A percentile compares a stretch with the other conserved stretches of the same genome.
Conservation (phyloP, 108 stramenopile genomes). For the Pseudonitzschia delicatissima region DNA sequence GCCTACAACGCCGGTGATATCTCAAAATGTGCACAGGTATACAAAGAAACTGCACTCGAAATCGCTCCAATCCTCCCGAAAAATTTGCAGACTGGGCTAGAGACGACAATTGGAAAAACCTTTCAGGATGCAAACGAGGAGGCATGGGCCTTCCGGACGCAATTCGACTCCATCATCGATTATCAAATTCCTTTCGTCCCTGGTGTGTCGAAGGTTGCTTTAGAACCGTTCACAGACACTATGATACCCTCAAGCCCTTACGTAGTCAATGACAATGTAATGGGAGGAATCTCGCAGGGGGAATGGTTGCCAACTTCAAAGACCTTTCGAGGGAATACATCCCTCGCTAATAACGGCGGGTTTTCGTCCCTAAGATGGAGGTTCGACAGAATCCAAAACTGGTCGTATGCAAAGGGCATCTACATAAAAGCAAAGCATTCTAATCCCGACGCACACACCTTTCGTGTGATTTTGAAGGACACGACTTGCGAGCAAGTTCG, state of each 20-base stretch:
- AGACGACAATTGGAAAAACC: neutral
- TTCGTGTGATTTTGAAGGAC: slow-evolving; percentile 49
- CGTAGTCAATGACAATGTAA: slow-evolving; percentile 48
- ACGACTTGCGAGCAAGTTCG: slow-evolving; percentile 39
- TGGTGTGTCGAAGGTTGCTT: neutral
- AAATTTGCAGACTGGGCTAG: slow-evolving; percentile 6
- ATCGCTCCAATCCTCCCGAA: slow-evolving; percentile 33
- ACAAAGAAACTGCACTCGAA: slow-evolving; percentile 36
- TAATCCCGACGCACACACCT: slow-evolving; percentile 40
- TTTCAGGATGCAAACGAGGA: slow-evolving; percentile 24
- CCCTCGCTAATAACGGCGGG: slow-evolving; percentile 52
- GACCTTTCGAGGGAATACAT: slow-evolving; percentile 41
- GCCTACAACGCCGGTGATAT: slow-evolving; percentile 55
- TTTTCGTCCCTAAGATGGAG: slow-evolving; percentile 58
- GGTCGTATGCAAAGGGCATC: slow-evolving; percentile 49
- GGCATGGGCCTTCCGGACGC: slow-evolving; percentile 45
- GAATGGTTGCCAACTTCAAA: slow-evolving; percentile 31
- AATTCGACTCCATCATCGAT: slow-evolving; percentile 46
- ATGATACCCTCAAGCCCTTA: slow-evolving; percentile 35
- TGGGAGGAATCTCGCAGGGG: slow-evolving; percentile 49
- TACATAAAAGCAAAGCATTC: slow-evolving; percentile 42
- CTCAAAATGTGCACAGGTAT: slow-evolving; percentile 33
- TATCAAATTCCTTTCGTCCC: slow-evolving; percentile 43
- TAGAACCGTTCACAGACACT: slow-evolving; percentile 35
- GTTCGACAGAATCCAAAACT: slow-evolving; percentile 34